phyloP scores from a whole-genome alignment of 2,329 filamentous ascomycete species.

The Alternaria arborescens region DNA sequence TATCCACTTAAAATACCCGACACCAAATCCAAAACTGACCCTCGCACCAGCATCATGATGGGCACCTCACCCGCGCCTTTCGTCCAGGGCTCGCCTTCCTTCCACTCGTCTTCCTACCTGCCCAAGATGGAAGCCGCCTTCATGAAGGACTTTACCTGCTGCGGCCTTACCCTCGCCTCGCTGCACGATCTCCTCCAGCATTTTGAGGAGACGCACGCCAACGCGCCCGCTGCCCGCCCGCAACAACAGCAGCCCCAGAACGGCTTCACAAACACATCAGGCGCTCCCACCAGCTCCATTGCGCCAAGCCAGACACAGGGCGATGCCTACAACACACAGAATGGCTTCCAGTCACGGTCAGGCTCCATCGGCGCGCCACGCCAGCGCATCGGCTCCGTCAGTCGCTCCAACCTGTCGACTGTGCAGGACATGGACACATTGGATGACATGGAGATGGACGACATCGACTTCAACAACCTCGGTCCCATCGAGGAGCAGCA shows the following conservation, averaged over 20 bases:
- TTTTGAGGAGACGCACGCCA: conserved; percentile 93
- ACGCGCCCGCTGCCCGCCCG: conserved; percentile 64
- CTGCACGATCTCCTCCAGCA: conserved; percentile 95
- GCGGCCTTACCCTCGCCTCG: conserved; percentile 85
- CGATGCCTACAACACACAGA: conserved; percentile 48
- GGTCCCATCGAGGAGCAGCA: conserved; percentile 74
- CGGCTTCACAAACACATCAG: conserved; percentile 43
- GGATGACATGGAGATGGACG: conserved; percentile 91
- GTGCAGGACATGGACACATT: conserved; percentile 78
- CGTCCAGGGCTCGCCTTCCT: conserved; percentile 84
- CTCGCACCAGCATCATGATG: conserved; percentile 80
- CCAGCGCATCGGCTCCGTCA: conserved; percentile 53
- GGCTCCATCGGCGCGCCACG: conserved; percentile 49
- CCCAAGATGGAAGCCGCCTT: conserved; percentile 97
- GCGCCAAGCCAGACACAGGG: conserved; percentile 56
- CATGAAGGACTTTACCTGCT: conserved; percentile 97
- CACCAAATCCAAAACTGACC: conserved; percentile 32
- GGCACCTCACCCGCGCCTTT: conserved; percentile 91
- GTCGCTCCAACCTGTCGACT: conserved; percentile 52
- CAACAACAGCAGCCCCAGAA: conserved; percentile 61
- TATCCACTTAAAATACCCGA: conserved; percentile 38
- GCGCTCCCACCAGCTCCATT: conserved; percentile 46
- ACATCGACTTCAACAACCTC: conserved; percentile 88
- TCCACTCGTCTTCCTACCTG: conserved; percentile 94
- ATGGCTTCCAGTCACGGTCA: conserved; percentile 51